phyloP scores from a whole-genome alignment of 2,329 filamentous ascomycete species.

The Alternaria triticina region DNA sequence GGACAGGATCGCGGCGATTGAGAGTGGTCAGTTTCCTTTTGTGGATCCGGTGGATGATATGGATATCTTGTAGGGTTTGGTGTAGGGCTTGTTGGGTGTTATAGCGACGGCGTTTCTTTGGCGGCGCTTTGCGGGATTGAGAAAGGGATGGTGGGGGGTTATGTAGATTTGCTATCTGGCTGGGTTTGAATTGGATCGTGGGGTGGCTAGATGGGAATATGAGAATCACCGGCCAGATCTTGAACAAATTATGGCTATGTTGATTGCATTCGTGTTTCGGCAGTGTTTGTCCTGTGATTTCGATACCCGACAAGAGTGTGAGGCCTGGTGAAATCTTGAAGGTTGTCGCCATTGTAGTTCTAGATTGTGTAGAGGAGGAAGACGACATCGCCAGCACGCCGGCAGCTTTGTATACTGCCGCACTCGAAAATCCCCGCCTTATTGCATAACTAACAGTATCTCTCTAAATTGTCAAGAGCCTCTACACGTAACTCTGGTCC shows the following conservation, averaged over 20 bases:
- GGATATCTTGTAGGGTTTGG: constrained; percentile 40
- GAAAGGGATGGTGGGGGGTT: background rate
- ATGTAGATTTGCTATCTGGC: background rate
- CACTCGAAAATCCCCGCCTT: too few relatives aligned
- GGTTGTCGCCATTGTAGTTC: too few relatives aligned
- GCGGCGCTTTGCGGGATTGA: background rate
- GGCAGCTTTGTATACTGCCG: too few relatives aligned
- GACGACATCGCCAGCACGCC: too few relatives aligned
- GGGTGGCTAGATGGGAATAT: background rate
- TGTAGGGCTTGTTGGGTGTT: constrained; percentile 17
- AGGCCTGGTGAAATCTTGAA: too few relatives aligned
- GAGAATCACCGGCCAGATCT: background rate
- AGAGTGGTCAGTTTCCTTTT: constrained; percentile 89
- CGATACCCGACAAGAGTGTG: too few relatives aligned
- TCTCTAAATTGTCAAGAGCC: too few relatives aligned
- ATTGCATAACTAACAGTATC: too few relatives aligned
- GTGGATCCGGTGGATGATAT: constrained; percentile 47
- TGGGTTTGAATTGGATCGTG: background rate
- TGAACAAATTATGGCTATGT: background rate
- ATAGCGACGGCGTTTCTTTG: background rate
- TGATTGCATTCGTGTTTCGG: background rate
- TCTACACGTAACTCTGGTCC: too few relatives aligned
- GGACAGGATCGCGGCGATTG: constrained; percentile 85
- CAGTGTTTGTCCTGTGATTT: background rate
- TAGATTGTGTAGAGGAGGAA: too few relatives aligned